A percentile compares a stretch with the other conserved stretches of the same genome.
These are phyloP conservation scores for Coffea humblotiana DNA, from an alignment of 305 asterid genomes.

Conservation along the genomic window DNA sequence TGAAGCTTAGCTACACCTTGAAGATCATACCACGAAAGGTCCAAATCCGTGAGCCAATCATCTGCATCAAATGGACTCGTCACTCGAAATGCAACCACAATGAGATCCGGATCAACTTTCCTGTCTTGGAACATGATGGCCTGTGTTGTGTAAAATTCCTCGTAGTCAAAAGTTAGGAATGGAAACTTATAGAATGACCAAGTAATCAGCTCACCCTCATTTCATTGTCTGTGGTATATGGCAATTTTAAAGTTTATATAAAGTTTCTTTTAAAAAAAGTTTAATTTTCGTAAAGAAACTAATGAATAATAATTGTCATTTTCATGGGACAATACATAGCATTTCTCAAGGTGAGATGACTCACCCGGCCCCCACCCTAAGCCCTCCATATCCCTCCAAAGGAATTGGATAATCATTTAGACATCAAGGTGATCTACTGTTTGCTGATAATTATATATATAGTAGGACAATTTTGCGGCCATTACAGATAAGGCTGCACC, in stretches of 20 bases:
- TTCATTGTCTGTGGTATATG: too few species aligned
- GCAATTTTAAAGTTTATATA: too few species aligned
- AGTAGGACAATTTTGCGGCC: conserved; percentile 68
- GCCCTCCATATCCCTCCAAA: too few species aligned
- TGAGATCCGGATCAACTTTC: conserved; percentile 29
- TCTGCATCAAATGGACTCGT: conserved; percentile 54
- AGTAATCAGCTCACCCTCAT: too few species aligned
- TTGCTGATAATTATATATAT: too few species aligned
- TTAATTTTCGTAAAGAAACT: too few species aligned
- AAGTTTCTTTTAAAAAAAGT: too few species aligned
- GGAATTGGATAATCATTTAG: not conserved
- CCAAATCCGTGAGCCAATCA: conserved; percentile 59
- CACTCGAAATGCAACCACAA: conserved; percentile 66
- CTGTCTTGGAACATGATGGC: conserved; percentile 54
- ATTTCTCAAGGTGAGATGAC: too few species aligned
- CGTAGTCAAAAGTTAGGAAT: conserved; percentile 24
- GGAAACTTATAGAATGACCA: too few species aligned
- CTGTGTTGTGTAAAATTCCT: conserved; percentile 38
- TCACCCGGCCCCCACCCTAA: too few species aligned
- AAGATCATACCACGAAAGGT: conserved; percentile 71
- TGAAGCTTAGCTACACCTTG: conserved; percentile 38
- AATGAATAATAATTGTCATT: too few species aligned
- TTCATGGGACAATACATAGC: too few species aligned
- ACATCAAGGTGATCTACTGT: not conserved
- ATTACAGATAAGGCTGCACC: conserved; percentile 45